phyloP scores from a whole-genome alignment of 163 green algal species.

The Trebouxiophyceae sp. region DNA sequence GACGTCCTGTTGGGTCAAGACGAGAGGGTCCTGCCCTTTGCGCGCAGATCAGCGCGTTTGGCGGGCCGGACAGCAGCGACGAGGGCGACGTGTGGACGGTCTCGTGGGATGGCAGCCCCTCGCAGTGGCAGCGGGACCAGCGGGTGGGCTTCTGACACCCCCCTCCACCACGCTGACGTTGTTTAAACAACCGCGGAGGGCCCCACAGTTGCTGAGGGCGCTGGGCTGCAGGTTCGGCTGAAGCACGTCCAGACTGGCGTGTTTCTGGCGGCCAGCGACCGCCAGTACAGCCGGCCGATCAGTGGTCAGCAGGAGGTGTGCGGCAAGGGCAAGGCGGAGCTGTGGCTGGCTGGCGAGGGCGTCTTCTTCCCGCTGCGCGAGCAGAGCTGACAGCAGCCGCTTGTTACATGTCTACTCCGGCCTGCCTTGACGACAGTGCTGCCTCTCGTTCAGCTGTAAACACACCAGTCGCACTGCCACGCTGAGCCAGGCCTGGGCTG shows the following conservation, averaged over 20 bases:
- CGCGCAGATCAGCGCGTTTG: conserved; percentile 77
- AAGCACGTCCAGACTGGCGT: conserved; percentile 68
- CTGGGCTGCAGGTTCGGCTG: conserved; percentile 10
- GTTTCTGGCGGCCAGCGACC: conserved; percentile 57
- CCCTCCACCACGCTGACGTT: neutral
- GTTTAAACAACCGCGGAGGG: neutral
- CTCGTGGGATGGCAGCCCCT: conserved; percentile 52
- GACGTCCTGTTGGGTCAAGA: neutral
- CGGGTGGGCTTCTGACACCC: conserved; percentile 26
- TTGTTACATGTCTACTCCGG: neutral
- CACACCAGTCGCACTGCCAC: no score
- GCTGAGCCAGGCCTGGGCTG: no score
- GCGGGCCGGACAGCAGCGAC: conserved; percentile 57
- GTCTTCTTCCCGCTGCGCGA: conserved; percentile 61
- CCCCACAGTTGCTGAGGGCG: neutral
- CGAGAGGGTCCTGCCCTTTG: no score
- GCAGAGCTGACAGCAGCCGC: no score
- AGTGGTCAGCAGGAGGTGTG: conserved; percentile 79
- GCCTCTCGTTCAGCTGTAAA: no score
- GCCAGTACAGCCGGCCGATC: conserved; percentile 77
- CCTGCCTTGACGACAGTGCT: conserved; percentile 1
- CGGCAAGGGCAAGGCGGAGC: conserved; percentile 31
- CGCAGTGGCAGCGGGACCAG: conserved; percentile 46
- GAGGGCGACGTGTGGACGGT: conserved; percentile 76
- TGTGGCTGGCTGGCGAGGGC: conserved; percentile 76